Conservation (phyloP, 768 basidiomycete species). For the Mycena kentingensis region DNA sequence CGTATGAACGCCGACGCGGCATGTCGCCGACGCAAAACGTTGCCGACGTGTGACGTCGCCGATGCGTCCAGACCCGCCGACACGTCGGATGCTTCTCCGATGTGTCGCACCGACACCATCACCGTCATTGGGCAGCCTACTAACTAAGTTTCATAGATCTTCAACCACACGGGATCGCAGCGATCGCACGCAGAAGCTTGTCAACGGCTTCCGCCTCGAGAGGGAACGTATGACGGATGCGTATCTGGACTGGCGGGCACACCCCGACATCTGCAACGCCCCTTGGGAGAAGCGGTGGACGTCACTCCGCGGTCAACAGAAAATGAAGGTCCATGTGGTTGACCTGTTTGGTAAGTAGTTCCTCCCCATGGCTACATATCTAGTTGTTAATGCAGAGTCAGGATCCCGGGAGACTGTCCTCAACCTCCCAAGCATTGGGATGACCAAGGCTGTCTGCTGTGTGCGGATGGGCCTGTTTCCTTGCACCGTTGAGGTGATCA, state of each 20-base stretch:
- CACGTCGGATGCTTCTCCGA: not conserved
- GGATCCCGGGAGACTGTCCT: not conserved
- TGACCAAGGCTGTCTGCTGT: not conserved
- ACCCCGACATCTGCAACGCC: not conserved
- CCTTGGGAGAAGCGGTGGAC: not conserved
- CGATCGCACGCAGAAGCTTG: not conserved
- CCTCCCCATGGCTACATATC: not conserved
- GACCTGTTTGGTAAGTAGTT: not conserved
- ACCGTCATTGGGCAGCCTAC: not conserved
- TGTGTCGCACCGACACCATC: not conserved
- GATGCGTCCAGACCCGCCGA: not conserved
- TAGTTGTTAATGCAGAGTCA: not conserved
- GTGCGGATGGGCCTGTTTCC: constrained; percentile 1
- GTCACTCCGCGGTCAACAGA: not conserved
- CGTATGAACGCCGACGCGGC: not conserved
- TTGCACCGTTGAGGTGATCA: not conserved
- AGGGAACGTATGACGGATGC: not conserved
- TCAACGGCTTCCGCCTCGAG: not conserved
- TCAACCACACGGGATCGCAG: not conserved
- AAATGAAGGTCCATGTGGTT: not conserved
- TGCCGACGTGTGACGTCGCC: not conserved
- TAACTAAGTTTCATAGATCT: not conserved
- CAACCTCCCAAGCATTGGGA: not conserved
- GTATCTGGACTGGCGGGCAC: not conserved
- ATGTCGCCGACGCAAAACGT: not conserved